phyloP scores from a whole-genome alignment of 2,329 filamentous ascomycete species.

The Didymella arachidicola region DNA sequence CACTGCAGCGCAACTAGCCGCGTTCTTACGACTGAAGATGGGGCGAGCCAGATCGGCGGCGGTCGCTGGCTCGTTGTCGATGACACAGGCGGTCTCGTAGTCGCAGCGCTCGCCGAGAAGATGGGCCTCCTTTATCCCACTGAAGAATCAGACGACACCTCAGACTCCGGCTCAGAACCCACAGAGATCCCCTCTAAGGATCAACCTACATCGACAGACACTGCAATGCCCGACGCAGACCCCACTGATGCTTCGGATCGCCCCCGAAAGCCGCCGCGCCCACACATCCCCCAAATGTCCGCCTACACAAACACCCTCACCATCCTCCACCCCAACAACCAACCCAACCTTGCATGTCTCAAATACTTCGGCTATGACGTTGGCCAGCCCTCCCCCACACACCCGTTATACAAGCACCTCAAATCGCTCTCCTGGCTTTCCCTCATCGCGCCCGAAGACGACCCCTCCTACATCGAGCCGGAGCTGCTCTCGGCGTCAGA shows the following conservation, averaged over 20 bases:
- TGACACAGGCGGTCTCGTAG: conserved; percentile 82
- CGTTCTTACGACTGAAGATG: conserved; percentile 40
- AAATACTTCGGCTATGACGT: conserved; percentile 89
- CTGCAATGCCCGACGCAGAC: conserved; percentile 30
- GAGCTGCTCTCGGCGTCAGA: conserved; percentile 65
- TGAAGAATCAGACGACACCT: conserved; percentile 46
- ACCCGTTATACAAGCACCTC: conserved; percentile 83
- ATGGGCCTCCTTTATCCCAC: conserved; percentile 78
- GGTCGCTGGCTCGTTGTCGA: conserved; percentile 84
- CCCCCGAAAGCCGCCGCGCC: conserved; percentile 40
- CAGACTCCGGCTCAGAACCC: conserved; percentile 15
- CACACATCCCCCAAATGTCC: conserved; percentile 64
- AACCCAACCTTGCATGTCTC: conserved; percentile 86
- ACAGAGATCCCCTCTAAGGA: conserved; percentile 3
- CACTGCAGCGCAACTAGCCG: conserved; percentile 68
- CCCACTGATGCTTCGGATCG: conserved; percentile 27
- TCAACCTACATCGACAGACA: conserved; percentile 14
- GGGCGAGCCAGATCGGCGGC: conserved; percentile 52
- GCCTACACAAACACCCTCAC: conserved; percentile 79
- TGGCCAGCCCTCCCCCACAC: conserved; percentile 66
- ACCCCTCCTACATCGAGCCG: conserved; percentile 77
- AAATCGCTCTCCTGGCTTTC: conserved; percentile 92
- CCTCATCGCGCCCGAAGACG: conserved; percentile 77
- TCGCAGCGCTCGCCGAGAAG: conserved; percentile 84
- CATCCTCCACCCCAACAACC: conserved; percentile 79